Evolutionary conservation across 768 basidiomycete genomes (phyloP).

Genomic region (button mushroom (Agaricus bisporus)): DNA sequence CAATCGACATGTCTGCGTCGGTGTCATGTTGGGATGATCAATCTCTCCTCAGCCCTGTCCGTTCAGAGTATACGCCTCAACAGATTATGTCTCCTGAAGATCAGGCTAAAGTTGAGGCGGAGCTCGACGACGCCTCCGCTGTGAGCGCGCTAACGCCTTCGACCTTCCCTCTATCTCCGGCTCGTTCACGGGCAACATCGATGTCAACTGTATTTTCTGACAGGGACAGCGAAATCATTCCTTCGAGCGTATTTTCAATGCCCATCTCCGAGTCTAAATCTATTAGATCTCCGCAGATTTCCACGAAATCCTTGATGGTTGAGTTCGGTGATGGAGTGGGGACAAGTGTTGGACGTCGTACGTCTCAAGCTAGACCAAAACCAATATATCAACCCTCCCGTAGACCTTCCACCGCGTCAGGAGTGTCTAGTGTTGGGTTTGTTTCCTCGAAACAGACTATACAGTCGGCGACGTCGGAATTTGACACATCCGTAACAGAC

Average conservation of each 20-base stretch:
- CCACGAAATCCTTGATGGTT: neutral
- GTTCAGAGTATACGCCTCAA: conserved; percentile 50
- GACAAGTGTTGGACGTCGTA: neutral
- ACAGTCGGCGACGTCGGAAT: conserved; percentile 5
- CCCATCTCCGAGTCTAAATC: conserved; percentile 1
- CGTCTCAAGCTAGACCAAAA: neutral
- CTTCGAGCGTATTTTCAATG: conserved; percentile 9
- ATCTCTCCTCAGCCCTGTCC: conserved; percentile 29
- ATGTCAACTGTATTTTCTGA: conserved; percentile 30
- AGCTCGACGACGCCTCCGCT: conserved; percentile 6
- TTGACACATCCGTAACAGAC: neutral
- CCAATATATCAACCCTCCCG: neutral
- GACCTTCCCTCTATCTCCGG: conserved; percentile 24
- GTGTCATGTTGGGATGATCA: conserved; percentile 46
- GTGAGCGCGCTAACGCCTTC: conserved; percentile 15
- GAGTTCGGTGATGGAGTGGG: neutral
- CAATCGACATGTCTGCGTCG: conserved; percentile 16
- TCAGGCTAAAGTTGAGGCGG: conserved; percentile 50
- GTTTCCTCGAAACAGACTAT: conserved; percentile 4
- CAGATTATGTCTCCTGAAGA: conserved; percentile 66
- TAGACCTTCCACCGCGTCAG: conserved; percentile 5
- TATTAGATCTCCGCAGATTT: conserved; percentile 1
- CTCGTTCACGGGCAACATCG: conserved; percentile 31
- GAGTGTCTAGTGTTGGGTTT: neutral
- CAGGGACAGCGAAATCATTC: conserved; percentile 15